These are phyloP conservation scores for Vinca minor DNA, from an alignment of 257 asterid genomes.

Conservation along the genomic window DNA sequence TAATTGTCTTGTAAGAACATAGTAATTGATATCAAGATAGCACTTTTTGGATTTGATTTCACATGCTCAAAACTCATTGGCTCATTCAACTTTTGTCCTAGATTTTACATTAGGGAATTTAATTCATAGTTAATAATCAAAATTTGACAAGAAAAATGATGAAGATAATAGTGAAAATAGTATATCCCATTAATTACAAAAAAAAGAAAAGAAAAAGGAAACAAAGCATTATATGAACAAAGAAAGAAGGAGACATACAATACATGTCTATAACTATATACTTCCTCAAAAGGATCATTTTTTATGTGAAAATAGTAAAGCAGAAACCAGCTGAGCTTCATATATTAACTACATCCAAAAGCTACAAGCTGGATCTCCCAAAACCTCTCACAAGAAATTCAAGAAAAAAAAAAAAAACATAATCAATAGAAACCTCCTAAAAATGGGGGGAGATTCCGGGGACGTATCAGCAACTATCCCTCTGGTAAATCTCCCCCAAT, in stretches of 20 bases:
- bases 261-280: constrained; percentile 15
- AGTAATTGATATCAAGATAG: background rate
- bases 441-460: constrained; percentile 64
- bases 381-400: constrained; percentile 38
- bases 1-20: constrained; percentile 10
- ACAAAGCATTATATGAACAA: constrained; percentile 20
- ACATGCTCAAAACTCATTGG: constrained; percentile 14
- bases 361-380: constrained; percentile 77
- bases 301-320: constrained; percentile 42
- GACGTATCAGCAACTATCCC: constrained; percentile 68
- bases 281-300: constrained; percentile 17
- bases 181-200: constrained; percentile 11
- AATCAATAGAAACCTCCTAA: constrained; percentile 15
- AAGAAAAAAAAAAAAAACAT: constrained; percentile 5
- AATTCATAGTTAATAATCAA: background rate
- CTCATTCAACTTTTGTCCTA: constrained; percentile 10
- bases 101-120: no score
- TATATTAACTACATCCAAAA: constrained; percentile 53
- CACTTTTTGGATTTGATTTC: constrained; percentile 3
- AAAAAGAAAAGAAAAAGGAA: background rate
- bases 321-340: constrained; percentile 92
- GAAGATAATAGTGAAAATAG: background rate
- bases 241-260: constrained; percentile 17
- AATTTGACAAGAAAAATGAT: constrained; percentile 2
- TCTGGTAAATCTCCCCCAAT: constrained; percentile 62